A percentile compares a stretch with the other conserved stretches of the same genome.
Conservation (phyloP, 1,284 basidiomycete species). For the Fomes fomentarius region DNA sequence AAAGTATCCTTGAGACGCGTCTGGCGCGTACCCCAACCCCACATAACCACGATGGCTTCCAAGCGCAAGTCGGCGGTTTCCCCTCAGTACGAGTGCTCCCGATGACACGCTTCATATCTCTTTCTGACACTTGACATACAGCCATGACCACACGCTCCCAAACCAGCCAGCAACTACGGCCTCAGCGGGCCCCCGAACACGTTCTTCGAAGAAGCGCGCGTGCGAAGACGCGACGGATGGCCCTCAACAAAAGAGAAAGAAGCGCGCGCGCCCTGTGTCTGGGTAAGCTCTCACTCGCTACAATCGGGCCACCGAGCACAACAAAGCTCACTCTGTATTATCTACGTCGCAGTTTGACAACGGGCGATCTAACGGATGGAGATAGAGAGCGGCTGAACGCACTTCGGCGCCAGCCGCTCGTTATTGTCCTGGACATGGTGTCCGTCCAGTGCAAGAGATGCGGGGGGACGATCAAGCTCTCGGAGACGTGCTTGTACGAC, state of each 20-base stretch:
- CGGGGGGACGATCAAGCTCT: conserved; percentile 62
- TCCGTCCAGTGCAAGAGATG: conserved; percentile 63
- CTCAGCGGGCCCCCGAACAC: not conserved
- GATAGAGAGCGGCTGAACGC: conserved; percentile 7
- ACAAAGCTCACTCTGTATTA: not conserved
- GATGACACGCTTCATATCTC: not conserved
- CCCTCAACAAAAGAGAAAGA: not conserved
- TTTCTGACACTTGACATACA: not conserved
- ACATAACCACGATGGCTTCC: too few species aligned
- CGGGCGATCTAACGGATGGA: conserved; percentile 32
- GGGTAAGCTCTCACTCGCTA: not conserved
- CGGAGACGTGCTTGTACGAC: conserved; percentile 66
- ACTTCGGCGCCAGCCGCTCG: conserved; percentile 44
- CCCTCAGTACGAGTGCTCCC: not conserved
- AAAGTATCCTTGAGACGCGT: too few species aligned
- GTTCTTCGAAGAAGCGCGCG: not conserved
- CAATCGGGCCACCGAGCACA: too few species aligned
- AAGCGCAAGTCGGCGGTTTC: not conserved
- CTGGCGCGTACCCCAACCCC: too few species aligned
- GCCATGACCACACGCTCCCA: not conserved
- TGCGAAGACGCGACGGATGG: not conserved
- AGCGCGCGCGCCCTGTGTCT: not conserved
- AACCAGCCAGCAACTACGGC: not conserved
- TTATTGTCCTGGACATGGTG: conserved; percentile 52
- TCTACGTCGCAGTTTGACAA: not conserved